Percentiles rank a stretch among this genome's conserved stretches.
Evolutionary conservation across 2,329 filamentous ascomycete species (phyloP).

Genomic region (Alternaria ventricosa): DNA sequence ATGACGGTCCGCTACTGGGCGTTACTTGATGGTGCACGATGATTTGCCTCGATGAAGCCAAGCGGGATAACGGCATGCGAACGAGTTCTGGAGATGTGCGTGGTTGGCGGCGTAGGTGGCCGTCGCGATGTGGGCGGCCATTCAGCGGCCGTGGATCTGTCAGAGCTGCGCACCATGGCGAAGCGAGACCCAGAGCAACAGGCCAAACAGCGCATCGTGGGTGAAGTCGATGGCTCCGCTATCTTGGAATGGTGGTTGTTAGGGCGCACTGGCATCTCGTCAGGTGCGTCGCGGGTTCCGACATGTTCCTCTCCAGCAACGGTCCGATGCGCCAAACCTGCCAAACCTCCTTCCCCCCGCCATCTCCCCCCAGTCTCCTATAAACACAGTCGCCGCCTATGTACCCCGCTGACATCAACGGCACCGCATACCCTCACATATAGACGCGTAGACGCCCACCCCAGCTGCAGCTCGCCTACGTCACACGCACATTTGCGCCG

Average conservation of each 20-base stretch:
- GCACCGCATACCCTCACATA: background rate
- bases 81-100: background rate
- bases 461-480: slow-evolving; percentile 22
- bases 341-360: slow-evolving; percentile 19
- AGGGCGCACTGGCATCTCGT: slow-evolving; percentile 13
- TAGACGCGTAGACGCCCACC: background rate
- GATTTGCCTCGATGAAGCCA: slow-evolving; percentile 3
- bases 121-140: slow-evolving; percentile 6
- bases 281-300: slow-evolving; percentile 37
- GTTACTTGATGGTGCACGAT: background rate
- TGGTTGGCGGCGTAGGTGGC: slow-evolving; percentile 3
- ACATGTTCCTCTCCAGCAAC: slow-evolving; percentile 33
- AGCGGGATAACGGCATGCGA: slow-evolving; percentile 10
- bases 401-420: slow-evolving; percentile 14
- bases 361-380: background rate
- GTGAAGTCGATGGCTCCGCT: background rate
- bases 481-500: slow-evolving; percentile 23
- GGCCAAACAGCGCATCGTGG: background rate
- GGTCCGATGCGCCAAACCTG: slow-evolving; percentile 16
- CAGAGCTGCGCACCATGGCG: slow-evolving; percentile 16
- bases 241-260: background rate
- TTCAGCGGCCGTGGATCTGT: slow-evolving; percentile 9
- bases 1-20: background rate
- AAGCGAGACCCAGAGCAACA: background rate
- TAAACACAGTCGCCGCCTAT: slow-evolving; percentile 13